phyloP scores from a whole-genome alignment of 2,329 filamentous ascomycete genomes.

The Lecanicillium sp. region DNA sequence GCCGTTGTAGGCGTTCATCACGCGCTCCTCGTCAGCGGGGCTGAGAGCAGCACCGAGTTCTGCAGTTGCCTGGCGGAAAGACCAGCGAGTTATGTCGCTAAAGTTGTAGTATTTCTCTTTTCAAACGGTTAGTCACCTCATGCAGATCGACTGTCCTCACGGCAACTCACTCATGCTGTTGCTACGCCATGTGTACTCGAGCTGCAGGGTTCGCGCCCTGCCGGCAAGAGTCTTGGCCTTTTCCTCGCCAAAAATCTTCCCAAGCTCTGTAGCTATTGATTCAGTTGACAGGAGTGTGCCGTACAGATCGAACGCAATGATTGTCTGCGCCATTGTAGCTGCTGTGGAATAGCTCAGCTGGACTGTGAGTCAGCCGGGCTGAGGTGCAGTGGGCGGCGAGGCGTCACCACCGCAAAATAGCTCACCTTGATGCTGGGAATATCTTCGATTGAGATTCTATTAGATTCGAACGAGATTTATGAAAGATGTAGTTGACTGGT shows the following conservation, averaged over 20 bases:
- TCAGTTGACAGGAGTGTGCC: constrained; percentile 68
- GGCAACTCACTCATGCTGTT: constrained; percentile 62
- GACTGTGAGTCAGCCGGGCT: constrained; percentile 3
- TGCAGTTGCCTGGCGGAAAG: constrained; percentile 58
- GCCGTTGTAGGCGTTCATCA: constrained; percentile 60
- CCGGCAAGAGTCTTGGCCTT: constrained; percentile 51
- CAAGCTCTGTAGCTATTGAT: constrained; percentile 57
- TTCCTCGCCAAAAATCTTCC: constrained; percentile 50
- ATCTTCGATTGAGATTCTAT: not conserved
- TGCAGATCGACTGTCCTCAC: too few relatives aligned
- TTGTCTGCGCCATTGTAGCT: constrained; percentile 25
- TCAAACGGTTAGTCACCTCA: not conserved
- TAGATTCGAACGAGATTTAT: not conserved
- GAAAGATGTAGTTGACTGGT: not conserved
- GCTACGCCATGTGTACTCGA: constrained; percentile 72
- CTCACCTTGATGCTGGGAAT: not conserved
- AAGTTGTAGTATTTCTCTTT: constrained; percentile 49
- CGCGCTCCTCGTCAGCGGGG: constrained; percentile 34
- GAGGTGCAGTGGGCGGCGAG: not conserved
- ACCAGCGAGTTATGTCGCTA: constrained; percentile 53
- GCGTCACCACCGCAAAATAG: not conserved
- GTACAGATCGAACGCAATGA: constrained; percentile 70
- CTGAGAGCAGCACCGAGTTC: constrained; percentile 46
- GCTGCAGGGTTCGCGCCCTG: constrained; percentile 62
- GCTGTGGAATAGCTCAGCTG: not conserved